Conservation (phyloP, 306 rosid species). For the Gynostemma pentaphyllum region DNA sequence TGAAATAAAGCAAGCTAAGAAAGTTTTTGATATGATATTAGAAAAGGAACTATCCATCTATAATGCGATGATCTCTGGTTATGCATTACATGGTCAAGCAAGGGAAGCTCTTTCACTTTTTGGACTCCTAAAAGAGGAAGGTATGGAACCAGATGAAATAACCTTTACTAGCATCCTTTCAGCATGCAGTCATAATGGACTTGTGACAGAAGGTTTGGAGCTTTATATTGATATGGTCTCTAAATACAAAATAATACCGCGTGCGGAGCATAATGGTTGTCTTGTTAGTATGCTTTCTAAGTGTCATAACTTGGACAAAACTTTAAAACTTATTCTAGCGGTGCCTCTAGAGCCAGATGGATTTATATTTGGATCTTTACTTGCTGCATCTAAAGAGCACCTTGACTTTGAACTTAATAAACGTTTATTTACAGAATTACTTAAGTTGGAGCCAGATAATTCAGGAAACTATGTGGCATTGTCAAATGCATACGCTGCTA, state of each 20-base stretch:
- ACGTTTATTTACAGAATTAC: slow-evolving; percentile 33
- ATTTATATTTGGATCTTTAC: slow-evolving; percentile 57
- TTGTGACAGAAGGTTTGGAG: slow-evolving; percentile 47
- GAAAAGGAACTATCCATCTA: slow-evolving; percentile 42
- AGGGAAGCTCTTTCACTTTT: slow-evolving; percentile 42
- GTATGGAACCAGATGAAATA: slow-evolving; percentile 39
- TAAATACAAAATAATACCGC: slow-evolving; percentile 39
- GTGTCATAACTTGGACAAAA: slow-evolving; percentile 51
- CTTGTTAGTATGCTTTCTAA: slow-evolving; percentile 51
- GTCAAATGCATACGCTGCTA: slow-evolving; percentile 54
- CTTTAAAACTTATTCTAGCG: slow-evolving; percentile 33
- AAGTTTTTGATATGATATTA: slow-evolving; percentile 30
- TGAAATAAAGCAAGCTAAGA: slow-evolving; percentile 30
- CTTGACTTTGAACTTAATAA: slow-evolving; percentile 44
- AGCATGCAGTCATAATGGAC: slow-evolving; percentile 62
- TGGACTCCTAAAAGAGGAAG: slow-evolving; percentile 29
- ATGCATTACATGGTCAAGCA: slow-evolving; percentile 65
- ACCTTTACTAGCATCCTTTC: slow-evolving; percentile 51
- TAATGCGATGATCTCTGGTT: slow-evolving; percentile 68
- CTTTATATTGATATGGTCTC: slow-evolving; percentile 53
- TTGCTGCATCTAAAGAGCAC: slow-evolving; percentile 49
- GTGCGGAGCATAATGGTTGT: slow-evolving; percentile 54
- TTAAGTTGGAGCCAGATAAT: slow-evolving; percentile 54
- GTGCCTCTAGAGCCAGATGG: slow-evolving; percentile 69
- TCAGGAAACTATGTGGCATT: slow-evolving; percentile 72